A percentile compares a stretch with the other conserved stretches of the same genome.
Evolutionary conservation across 352 stramenopile species (phyloP).

Genomic region (Phytophthora vignae): DNA sequence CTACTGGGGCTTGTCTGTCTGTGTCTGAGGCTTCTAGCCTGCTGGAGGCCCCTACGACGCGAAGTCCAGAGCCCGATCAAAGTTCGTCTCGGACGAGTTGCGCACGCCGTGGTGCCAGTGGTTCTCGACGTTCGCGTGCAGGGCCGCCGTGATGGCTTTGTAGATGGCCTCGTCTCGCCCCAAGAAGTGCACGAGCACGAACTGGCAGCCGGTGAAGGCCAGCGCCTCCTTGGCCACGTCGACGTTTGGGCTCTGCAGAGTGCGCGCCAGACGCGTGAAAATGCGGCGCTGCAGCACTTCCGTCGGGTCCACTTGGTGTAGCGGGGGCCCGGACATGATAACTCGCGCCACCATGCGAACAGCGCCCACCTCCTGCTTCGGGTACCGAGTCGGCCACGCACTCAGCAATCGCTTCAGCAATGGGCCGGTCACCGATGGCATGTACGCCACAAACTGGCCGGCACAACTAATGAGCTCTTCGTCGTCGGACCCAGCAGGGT

Average conservation of each 20-base stretch:
- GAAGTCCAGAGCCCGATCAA: constrained; percentile 83
- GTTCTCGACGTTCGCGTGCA: constrained; percentile 63
- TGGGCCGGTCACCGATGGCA: constrained; percentile 60
- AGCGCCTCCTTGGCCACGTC: constrained; percentile 85
- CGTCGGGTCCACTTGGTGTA: constrained; percentile 53
- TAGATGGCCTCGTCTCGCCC: constrained; percentile 72
- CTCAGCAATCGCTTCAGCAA: constrained; percentile 66
- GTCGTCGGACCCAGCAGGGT: constrained; percentile 77
- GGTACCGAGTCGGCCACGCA: constrained; percentile 74
- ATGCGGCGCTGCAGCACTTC: constrained; percentile 51
- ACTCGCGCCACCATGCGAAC: constrained; percentile 87
- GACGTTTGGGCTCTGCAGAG: constrained; percentile 65
- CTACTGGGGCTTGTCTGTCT: not conserved
- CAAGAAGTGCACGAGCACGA: constrained; percentile 81
- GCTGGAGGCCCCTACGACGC: constrained; percentile 37
- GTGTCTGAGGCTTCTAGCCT: not conserved
- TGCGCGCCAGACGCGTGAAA: constrained; percentile 68
- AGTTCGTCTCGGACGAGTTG: constrained; percentile 70
- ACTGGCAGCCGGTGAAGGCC: constrained; percentile 86
- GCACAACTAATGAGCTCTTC: constrained; percentile 87
- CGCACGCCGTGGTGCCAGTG: constrained; percentile 85
- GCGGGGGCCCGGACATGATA: constrained; percentile 81
- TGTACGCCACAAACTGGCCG: constrained; percentile 87
- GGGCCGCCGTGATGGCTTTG: constrained; percentile 61
- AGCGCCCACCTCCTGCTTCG: constrained; percentile 74